Conservation (phyloP, 139 green algal genomes). For the Haematococcus lacustris region DNA sequence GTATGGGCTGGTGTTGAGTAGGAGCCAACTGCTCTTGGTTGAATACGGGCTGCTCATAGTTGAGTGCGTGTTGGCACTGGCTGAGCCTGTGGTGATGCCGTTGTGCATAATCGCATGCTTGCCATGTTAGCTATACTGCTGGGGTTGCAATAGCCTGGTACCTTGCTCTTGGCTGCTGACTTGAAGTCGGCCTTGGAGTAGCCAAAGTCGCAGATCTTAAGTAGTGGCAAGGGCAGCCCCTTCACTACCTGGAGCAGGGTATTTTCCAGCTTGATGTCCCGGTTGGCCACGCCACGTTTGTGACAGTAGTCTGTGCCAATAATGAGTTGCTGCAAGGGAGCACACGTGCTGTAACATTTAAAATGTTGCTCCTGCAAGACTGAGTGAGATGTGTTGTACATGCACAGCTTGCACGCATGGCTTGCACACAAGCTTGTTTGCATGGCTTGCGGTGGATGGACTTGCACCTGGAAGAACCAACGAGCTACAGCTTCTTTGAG, state of each 20-base stretch:
- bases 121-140: neutral
- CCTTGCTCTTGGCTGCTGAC: slow-evolving; percentile 73
- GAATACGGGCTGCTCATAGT: neutral
- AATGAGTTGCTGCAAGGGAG: slow-evolving; percentile 98
- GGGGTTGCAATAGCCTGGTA: too few species aligned
- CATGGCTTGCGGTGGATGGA: too few species aligned
- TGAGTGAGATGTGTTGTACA: too few species aligned
- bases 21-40: too few species aligned
- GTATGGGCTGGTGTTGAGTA: neutral
- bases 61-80: neutral
- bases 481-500: slow-evolving; percentile 87
- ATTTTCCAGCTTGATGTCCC: slow-evolving; percentile 97
- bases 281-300: slow-evolving; percentile 71
- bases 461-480: slow-evolving; percentile 99
- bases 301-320: slow-evolving; percentile 88
- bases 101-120: neutral
- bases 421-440: too few species aligned
- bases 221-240: slow-evolving; percentile 55
- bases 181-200: slow-evolving; percentile 69
- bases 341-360: too few species aligned
- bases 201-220: slow-evolving; percentile 97
- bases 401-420: too few species aligned
- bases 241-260: slow-evolving; percentile 71
- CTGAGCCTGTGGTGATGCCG: neutral
- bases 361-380: too few species aligned